These are phyloP conservation scores for Russula abietina DNA, from an alignment of 768 basidiomycete genomes.

Conservation along the genomic window DNA sequence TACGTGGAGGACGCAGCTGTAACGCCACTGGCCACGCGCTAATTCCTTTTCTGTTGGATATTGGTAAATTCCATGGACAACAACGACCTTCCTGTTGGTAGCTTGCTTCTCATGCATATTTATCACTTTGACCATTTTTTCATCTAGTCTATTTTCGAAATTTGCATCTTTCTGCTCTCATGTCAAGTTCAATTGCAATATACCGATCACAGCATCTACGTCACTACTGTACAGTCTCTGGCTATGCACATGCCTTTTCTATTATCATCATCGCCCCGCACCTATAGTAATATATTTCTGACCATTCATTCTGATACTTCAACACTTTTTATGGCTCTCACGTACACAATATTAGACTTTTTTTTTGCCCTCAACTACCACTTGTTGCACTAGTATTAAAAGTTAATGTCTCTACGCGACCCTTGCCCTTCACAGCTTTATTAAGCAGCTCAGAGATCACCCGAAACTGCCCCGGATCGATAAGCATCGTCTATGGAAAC, in stretches of 20 bases:
- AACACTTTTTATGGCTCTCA: slow-evolving; percentile 9
- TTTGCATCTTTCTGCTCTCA: slow-evolving; percentile 11
- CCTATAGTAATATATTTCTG: slow-evolving; percentile 18
- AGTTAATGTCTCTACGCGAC: slow-evolving; percentile 76
- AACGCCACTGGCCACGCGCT: slow-evolving; percentile 9
- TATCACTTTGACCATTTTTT: neutral
- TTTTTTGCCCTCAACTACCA: neutral
- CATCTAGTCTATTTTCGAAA: slow-evolving; percentile 5
- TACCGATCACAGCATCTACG: slow-evolving; percentile 18
- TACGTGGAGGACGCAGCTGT: neutral
- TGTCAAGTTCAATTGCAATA: slow-evolving; percentile 15
- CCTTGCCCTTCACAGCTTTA: slow-evolving; percentile 84
- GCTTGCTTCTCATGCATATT: neutral
- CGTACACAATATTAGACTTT: slow-evolving; percentile 8
- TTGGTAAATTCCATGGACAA: neutral
- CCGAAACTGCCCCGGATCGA: slow-evolving; percentile 90
- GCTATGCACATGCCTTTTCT: slow-evolving; percentile 16
- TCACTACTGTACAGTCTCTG: slow-evolving; percentile 12
- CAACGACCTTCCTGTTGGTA: neutral
- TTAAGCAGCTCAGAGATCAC: slow-evolving; percentile 84
- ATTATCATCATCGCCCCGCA: slow-evolving; percentile 15
- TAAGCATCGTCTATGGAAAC: slow-evolving; percentile 66
- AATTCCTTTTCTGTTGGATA: neutral
- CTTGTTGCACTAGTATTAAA: slow-evolving; percentile 50
- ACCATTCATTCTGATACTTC: neutral